Conservation (phyloP, 305 asterid species). For the Fraxinus platypoda region DNA sequence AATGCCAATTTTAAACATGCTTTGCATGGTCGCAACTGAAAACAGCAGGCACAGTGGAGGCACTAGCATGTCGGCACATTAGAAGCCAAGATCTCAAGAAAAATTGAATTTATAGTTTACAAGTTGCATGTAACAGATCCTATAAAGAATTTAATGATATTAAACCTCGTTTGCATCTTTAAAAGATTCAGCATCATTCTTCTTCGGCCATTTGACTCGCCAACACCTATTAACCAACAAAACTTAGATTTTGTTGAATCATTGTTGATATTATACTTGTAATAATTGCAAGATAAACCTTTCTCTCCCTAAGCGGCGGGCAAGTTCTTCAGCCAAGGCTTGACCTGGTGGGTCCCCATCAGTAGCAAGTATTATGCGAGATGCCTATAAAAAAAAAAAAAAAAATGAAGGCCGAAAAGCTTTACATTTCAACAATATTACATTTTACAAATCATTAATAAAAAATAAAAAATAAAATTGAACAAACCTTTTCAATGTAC, state of each 20-base stretch:
- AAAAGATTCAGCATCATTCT: constrained; percentile 49
- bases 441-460: constrained; percentile 14
- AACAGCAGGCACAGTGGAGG: neutral
- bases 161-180: constrained; percentile 98
- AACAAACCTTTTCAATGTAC: constrained; percentile 64
- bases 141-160: neutral
- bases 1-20: neutral
- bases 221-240: constrained; percentile 71
- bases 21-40: neutral
- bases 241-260: constrained; percentile 12
- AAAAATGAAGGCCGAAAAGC: constrained; percentile 1
- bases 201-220: constrained; percentile 91
- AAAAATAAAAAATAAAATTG: neutral
- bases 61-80: neutral
- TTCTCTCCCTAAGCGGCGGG: constrained; percentile 95
- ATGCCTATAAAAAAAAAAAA: constrained; percentile 53
- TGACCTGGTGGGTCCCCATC: constrained; percentile 92
- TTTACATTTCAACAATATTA: constrained; percentile 23
- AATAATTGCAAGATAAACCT: constrained; percentile 39
- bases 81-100: neutral
- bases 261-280: neutral
- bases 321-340: constrained; percentile 97
- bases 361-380: constrained; percentile 94
- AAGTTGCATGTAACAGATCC: neutral
- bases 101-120: neutral